Base-by-base conservation (phyloP, 371 early-diverging fungal genomes). In the Apophysomyces sp. region DNA sequence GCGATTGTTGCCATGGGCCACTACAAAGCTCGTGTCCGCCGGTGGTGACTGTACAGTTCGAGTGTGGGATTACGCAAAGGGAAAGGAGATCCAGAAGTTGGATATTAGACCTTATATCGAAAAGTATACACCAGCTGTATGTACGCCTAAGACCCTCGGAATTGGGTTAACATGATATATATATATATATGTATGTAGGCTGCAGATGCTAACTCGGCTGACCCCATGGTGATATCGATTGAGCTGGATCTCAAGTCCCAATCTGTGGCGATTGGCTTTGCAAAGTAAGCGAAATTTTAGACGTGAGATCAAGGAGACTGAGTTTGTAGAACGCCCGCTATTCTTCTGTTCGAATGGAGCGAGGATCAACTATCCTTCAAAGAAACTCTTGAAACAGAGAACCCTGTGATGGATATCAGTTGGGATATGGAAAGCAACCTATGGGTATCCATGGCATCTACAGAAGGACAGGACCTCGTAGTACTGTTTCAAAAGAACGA, bases 11-110 rank as follows among this genome's bases (percentile, higher is more conserved):
- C 80, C 83, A 32, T 84, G 83, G 69, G 66, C 76, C 18, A 65
- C 82, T 4, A 62, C 71, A 12, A 60, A 83, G 9, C 68, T 94
- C 31, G 68, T 93, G 4, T 94, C 96, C 16, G 94, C 92, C 27
- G 93, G 95, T 51, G 98, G 98, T 51, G 98, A 98, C 74, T 84
- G 85, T 44, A 84, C 83, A 4, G 52, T 96, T 9, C 82, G 90
- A 27, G 68, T 92, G 11, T 98, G 97, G 96, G 82, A 94, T 49
- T 87, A 69, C 57, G 40, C 77, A 21, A 70, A 75, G 52, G 86
- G 84, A 8, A 61, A 49, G 9, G 67, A 82, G 53, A 27, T 77
- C 6, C 83, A 82, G 44, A 60, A 41, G 2, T 55, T 87, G 27
- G 69, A 76, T 60, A 62, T 82, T 36, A 78, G 77, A 52, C 54